Base-by-base conservation (phyloP, 2,329 filamentous ascomycete species). In the Sclerotinia subarctica region DNA sequence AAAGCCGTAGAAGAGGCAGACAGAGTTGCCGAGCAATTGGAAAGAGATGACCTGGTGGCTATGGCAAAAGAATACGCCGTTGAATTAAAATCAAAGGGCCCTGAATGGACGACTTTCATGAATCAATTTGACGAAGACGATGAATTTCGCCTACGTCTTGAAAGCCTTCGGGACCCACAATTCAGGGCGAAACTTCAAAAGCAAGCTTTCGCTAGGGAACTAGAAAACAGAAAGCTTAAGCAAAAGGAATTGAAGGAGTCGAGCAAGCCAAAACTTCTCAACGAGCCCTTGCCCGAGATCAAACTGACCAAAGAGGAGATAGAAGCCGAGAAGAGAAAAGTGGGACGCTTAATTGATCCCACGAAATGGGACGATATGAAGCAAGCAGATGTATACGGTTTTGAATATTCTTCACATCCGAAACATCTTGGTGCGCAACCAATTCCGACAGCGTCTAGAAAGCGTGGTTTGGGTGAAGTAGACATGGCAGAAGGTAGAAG, bases 371-470 rank as follows among this genome's bases (percentile, higher is more conserved):
- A 77, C 35, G 73, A 75, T 59, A 72, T 65, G 84, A 89, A 74
- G 86, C 88, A 77, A 82, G 86, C 87, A 10, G 81, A 84, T 69
- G 81, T 83, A 1, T 89, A 88, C 73, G 83, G 84, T 21, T 88
- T 88, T 72, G 84, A 87, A 69, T 86, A 88, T 71, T 86, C 88
- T 72, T 81, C 83, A 13, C 83, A 86, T 64, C 82, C 83, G 2
- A 82, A 82, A 69, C 85, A 85, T 76, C 81, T 88, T 69, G 86
- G 86, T 26, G 80, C 81, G 47, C 88, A 90, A 74, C 85, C 88
- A 69, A 85, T 70, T n/a, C 68, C 67, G 51, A 62, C 58, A 15
- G 60, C 66, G 6, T 69, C 69, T 32, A 69, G 67, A n/a, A 70
- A 70, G 46, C 60, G 60, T 59, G 52, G 44, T 19, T 21, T 52